These are phyloP conservation scores for Colletotrichum somersetense DNA, from an alignment of 2,329 filamentous ascomycete species.

Conservation along the genomic window DNA sequence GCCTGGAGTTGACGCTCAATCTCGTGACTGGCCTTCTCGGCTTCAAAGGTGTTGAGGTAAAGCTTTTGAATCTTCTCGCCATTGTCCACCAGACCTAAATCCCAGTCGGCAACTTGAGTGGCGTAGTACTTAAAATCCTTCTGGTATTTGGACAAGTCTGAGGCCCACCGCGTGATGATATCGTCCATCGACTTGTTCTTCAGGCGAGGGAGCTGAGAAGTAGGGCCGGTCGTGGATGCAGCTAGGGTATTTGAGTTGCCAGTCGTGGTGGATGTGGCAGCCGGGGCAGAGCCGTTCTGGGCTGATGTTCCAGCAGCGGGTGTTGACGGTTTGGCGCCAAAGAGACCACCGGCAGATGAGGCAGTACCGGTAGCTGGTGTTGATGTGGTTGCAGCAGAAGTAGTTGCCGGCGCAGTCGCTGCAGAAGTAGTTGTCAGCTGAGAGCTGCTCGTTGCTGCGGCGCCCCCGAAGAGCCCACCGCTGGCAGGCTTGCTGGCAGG, in stretches of 20 bases:
- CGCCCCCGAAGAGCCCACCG: constrained; percentile 49
- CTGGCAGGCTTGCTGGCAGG: constrained; percentile 50
- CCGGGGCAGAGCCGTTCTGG: constrained; percentile 44
- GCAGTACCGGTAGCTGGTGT: constrained; percentile 48
- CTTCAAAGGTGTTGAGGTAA: constrained; percentile 92
- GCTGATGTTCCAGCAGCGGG: constrained; percentile 45
- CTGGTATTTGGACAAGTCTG: constrained; percentile 94
- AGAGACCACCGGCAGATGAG: constrained; percentile 50
- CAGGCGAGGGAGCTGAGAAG: constrained; percentile 87
- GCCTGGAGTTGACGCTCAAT: constrained; percentile 91
- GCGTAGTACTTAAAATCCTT: constrained; percentile 96
- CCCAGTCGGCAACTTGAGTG: constrained; percentile 88
- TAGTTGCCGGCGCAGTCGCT: constrained; percentile 50
- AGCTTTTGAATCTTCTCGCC: constrained; percentile 95
- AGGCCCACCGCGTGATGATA: constrained; percentile 96
- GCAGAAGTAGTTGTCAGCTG: constrained; percentile 48
- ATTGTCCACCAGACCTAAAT: constrained; percentile 92
- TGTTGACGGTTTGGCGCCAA: constrained; percentile 52
- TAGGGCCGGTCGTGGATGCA: constrained; percentile 83
- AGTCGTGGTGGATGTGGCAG: constrained; percentile 35
- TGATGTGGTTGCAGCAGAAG: constrained; percentile 46
- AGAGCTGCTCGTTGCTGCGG: constrained; percentile 49
- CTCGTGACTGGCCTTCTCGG: constrained; percentile 91
- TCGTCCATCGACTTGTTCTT: constrained; percentile 99
- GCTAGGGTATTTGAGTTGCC: constrained; percentile 62